Evolutionary conservation across 1,139 yeast genomes (phyloP).

Genomic region (Debaryomyces sp.): DNA sequence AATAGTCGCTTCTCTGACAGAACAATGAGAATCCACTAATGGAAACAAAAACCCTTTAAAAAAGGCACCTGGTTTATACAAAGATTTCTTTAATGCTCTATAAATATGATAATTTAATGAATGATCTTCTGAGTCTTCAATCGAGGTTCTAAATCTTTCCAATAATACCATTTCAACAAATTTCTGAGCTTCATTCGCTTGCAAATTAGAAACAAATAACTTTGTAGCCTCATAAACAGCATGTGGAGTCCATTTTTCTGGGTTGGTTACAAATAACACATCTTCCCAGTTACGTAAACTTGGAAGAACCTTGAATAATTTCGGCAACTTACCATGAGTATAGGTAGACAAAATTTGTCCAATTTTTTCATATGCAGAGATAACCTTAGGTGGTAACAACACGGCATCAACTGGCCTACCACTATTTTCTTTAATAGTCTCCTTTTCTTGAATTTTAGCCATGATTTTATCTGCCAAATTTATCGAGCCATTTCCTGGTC

Average conservation of each 20-base stretch:
- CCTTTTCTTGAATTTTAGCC: slow-evolving; percentile 84
- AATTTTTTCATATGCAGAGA: slow-evolving; percentile 89
- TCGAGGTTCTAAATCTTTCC: slow-evolving; percentile 82
- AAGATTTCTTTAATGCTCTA: slow-evolving; percentile 86
- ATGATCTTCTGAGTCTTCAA: slow-evolving; percentile 73
- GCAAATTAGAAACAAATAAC: slow-evolving; percentile 85
- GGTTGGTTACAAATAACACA: slow-evolving; percentile 87
- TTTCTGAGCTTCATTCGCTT: slow-evolving; percentile 85
- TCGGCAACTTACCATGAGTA: slow-evolving; percentile 94
- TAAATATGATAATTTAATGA: slow-evolving; percentile 87
- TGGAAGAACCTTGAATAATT: slow-evolving; percentile 92
- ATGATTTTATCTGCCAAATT: slow-evolving; percentile 89
- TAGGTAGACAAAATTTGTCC: slow-evolving; percentile 89
- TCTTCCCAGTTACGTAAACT: slow-evolving; percentile 95
- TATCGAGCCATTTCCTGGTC: slow-evolving; percentile 47
- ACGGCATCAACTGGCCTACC: slow-evolving; percentile 50
- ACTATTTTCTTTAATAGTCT: slow-evolving; percentile 35
- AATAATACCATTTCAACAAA: slow-evolving; percentile 75
- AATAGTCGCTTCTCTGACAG: slow-evolving; percentile 91
- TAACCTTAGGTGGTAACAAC: slow-evolving; percentile 90
- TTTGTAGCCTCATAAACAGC: slow-evolving; percentile 95
- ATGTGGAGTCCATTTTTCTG: slow-evolving; percentile 95
- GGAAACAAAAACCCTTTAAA: slow-evolving; percentile 96
- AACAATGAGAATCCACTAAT: slow-evolving; percentile 78
- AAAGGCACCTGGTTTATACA: slow-evolving; percentile 96